A percentile compares a stretch with the other conserved stretches of the same genome.
Conservation (phyloP, 257 asterid species). For the Solanum sitiens region DNA sequence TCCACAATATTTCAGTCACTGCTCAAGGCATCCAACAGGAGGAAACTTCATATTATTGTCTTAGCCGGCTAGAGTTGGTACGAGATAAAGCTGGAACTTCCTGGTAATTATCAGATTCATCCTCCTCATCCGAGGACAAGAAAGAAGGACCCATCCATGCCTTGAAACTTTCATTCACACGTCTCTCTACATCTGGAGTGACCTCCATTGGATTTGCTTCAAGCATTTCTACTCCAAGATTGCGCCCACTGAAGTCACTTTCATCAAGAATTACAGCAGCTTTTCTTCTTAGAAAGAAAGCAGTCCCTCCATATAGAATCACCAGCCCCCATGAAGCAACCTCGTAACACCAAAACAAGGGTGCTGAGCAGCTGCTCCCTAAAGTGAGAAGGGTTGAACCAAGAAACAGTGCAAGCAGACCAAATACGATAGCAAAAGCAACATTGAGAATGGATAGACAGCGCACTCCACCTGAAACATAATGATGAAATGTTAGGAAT, state of each 20-base stretch:
- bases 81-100: conserved; percentile 33
- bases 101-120: conserved; percentile 59
- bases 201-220: conserved; percentile 63
- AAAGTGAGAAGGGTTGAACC: conserved; percentile 91
- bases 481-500: background rate
- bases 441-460: conserved; percentile 76
- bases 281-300: conserved; percentile 55
- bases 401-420: conserved; percentile 79
- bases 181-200: conserved; percentile 79
- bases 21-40: background rate
- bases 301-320: conserved; percentile 70
- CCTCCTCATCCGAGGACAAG: conserved; percentile 88
- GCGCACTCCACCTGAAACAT: conserved; percentile 69
- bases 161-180: conserved; percentile 75
- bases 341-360: conserved; percentile 96
- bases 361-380: conserved; percentile 87
- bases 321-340: conserved; percentile 74
- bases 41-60: conserved; percentile 24
- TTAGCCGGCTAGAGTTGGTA: conserved; percentile 42
- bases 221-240: conserved; percentile 83
- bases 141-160: conserved; percentile 96
- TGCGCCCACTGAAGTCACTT: conserved; percentile 36
- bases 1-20: background rate
- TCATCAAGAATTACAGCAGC: conserved; percentile 62
- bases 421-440: conserved; percentile 58